Evolutionary conservation across 2,329 filamentous ascomycete species (phyloP).

Genomic region (Fusarium haematococcum): DNA sequence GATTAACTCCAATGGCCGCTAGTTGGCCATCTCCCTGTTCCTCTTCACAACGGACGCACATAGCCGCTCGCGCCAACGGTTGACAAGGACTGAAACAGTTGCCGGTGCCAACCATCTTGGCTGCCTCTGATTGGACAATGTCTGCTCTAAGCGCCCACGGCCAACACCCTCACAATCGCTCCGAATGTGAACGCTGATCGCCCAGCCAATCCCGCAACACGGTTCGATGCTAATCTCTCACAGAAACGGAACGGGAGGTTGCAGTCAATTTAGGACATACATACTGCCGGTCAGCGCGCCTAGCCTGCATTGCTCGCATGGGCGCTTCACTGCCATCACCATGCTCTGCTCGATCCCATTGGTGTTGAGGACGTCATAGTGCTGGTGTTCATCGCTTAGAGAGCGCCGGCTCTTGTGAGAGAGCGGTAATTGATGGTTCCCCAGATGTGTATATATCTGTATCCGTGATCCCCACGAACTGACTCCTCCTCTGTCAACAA

Average conservation of each 20-base stretch:
- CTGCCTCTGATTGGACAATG: constrained; percentile 32
- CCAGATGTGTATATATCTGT: constrained; percentile 37
- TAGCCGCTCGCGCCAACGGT: constrained; percentile 38
- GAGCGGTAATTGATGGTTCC: constrained; percentile 27
- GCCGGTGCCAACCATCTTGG: constrained; percentile 23
- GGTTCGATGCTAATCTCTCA: constrained; percentile 29
- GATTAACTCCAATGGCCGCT: background rate
- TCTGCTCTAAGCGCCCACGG: constrained; percentile 36
- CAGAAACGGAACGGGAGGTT: constrained; percentile 18
- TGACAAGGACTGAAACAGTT: constrained; percentile 33
- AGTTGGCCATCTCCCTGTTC: constrained; percentile 9
- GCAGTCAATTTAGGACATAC: constrained; percentile 18
- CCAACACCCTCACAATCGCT: constrained; percentile 19
- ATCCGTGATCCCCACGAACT: constrained; percentile 13
- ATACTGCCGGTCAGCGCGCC: constrained; percentile 32
- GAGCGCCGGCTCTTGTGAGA: constrained; percentile 7
- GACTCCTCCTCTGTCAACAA: background rate
- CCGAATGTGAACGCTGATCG: constrained; percentile 4
- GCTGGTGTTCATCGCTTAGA: constrained; percentile 29
- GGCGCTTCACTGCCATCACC: constrained; percentile 38
- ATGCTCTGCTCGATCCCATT: constrained; percentile 27
- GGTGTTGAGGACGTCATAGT: constrained; percentile 18
- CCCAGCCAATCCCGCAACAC: constrained; percentile 34
- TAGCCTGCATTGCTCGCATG: constrained; percentile 42
- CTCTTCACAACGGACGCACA: constrained; percentile 15